phyloP scores from a whole-genome alignment of 345 rosid genomes.

The Lepidium sativum region DNA sequence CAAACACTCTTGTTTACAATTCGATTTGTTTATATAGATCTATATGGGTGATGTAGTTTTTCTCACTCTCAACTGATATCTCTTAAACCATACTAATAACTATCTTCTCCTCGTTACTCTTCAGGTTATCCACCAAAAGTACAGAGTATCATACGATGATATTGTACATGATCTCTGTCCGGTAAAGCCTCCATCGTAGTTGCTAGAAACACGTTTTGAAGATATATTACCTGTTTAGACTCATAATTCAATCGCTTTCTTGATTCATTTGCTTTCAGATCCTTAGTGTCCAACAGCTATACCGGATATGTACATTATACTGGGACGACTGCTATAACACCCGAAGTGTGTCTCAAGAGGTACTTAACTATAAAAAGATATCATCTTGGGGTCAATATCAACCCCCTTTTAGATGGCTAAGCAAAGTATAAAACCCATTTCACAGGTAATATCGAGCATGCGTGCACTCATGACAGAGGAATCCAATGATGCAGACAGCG shows the following conservation, averaged over 20 bases:
- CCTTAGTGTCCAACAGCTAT: constrained; percentile 93
- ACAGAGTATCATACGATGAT: constrained; percentile 92
- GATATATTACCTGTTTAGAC: not conserved
- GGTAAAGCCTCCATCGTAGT: constrained; percentile 38
- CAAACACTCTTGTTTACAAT: not conserved
- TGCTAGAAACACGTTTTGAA: not conserved
- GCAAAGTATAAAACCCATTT: not conserved
- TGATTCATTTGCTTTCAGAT: constrained; percentile 38
- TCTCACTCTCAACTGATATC: not conserved
- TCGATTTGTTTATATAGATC: not conserved
- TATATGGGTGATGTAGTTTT: not conserved
- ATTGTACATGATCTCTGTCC: constrained; percentile 93
- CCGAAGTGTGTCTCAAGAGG: constrained; percentile 81
- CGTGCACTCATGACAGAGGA: constrained; percentile 95
- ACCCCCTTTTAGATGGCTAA: not conserved
- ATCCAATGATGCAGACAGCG: constrained; percentile 74
- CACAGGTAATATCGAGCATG: constrained; percentile 95
- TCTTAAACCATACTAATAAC: not conserved
- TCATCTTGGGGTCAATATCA: not conserved
- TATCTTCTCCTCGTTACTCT: not conserved
- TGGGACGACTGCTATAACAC: constrained; percentile 99
- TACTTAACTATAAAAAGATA: constrained; percentile 17
- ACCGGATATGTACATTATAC: constrained; percentile 89
- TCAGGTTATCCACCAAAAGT: constrained; percentile 98
- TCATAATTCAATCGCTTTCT: not conserved